phyloP scores from a whole-genome alignment of 1,284 basidiomycete species.

The Boletus smithii region DNA sequence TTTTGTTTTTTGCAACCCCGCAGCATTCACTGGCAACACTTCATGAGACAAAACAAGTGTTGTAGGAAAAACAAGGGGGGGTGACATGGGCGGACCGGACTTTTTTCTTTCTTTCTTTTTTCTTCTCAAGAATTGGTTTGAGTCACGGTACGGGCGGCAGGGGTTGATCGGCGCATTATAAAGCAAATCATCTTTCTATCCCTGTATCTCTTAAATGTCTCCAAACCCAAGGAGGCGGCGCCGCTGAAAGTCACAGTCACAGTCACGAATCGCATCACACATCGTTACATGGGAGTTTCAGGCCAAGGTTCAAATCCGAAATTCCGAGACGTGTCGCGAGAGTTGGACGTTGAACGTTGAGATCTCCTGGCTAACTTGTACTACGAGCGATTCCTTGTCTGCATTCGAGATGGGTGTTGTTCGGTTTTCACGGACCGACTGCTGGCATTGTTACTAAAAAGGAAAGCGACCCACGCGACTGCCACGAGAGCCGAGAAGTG shows the following conservation, averaged over 20 bases:
- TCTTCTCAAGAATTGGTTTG: background rate
- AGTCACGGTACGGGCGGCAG: background rate
- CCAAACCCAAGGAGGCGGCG: background rate
- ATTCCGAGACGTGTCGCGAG: background rate
- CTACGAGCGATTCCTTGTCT: too few species aligned
- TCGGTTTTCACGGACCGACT: slow-evolving; percentile 22
- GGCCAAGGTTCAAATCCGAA: background rate
- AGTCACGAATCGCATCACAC: background rate
- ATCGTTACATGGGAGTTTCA: background rate
- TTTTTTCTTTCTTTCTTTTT: background rate
- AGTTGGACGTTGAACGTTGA: too few species aligned
- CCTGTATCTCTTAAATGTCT: background rate
- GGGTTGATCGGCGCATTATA: background rate
- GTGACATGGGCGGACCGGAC: background rate
- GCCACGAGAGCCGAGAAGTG: slow-evolving; percentile 38
- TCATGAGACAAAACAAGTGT: too few species aligned
- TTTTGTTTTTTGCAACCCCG: too few species aligned
- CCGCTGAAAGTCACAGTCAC: too few species aligned
- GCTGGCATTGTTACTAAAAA: slow-evolving; percentile 26
- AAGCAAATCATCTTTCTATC: background rate
- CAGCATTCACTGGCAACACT: too few species aligned
- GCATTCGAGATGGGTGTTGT: too few species aligned
- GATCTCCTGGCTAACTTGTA: too few species aligned
- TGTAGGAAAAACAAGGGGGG: background rate
- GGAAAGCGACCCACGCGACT: slow-evolving; percentile 29